A percentile compares a stretch with the other conserved stretches of the same genome.
Evolutionary conservation across 202 grass and related monocot genomes (phyloP).

Genomic region (Panicum hallii): DNA sequence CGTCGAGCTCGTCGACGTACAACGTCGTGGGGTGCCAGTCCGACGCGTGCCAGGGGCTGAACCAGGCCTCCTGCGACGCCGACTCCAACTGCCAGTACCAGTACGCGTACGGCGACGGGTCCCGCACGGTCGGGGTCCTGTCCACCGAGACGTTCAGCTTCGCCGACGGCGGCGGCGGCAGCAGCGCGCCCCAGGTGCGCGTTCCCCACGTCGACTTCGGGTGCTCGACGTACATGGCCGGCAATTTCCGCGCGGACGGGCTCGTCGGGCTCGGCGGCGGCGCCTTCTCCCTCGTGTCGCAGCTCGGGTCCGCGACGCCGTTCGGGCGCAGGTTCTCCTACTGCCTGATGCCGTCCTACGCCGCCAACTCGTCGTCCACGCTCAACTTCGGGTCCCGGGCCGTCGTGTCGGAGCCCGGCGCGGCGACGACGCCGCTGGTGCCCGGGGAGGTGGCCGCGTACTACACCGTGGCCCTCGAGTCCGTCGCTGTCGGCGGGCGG

Average conservation of each 20-base stretch:
- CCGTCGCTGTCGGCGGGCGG: constrained; percentile 36
- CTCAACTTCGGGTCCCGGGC: constrained; percentile 64
- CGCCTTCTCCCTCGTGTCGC: constrained; percentile 54
- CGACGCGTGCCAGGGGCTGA: constrained; percentile 43
- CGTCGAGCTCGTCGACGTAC: constrained; percentile 53
- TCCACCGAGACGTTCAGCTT: constrained; percentile 69
- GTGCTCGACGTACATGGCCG: constrained; percentile 45
- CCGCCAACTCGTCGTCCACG: constrained; percentile 31
- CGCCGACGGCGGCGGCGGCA: not conserved
- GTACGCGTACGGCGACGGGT: constrained; percentile 60
- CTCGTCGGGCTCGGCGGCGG: constrained; percentile 58
- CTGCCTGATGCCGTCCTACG: constrained; percentile 52
- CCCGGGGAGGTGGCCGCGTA: not conserved
- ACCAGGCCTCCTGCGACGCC: constrained; percentile 35
- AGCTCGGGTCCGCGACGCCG: constrained; percentile 35
- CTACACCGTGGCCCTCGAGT: constrained; percentile 53
- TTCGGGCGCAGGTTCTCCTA: constrained; percentile 70
- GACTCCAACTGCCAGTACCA: constrained; percentile 50
- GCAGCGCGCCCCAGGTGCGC: not conserved
- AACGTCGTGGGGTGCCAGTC: constrained; percentile 41
- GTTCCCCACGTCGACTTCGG: constrained; percentile 48
- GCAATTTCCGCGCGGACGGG: constrained; percentile 44
- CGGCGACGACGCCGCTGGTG: constrained; percentile 44
- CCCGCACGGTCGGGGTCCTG: constrained; percentile 42
- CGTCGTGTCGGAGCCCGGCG: constrained; percentile 39